Evolutionary conservation across 2,329 filamentous ascomycete species (phyloP), one percentile per base, ranked within the genome.

Genomic region (Neurospora sp.): DNA sequence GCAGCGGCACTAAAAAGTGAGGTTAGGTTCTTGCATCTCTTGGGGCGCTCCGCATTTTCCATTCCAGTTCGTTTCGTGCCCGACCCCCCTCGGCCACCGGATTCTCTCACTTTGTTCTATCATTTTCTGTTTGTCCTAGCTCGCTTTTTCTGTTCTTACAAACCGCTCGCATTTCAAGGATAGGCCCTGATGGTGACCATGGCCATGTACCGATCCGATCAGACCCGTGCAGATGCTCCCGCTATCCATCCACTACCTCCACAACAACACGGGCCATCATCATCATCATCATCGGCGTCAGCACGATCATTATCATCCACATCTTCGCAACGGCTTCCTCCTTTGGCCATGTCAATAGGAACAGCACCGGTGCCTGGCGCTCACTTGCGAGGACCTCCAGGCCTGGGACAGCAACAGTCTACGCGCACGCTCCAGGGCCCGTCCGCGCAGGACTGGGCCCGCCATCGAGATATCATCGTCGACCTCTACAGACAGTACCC

Each of bases 201-300:
- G 67, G 71, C 71, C 71, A 72, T 72, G 69, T 67, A 67, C 52
- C 67, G 46, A 66, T 43, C 71, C 68, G 73, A 52, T 52, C 43
- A 75, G 74, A 76, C 75, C 74, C 74, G 72, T 76, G 74, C 74
- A 76, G 74, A 70, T 72, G 69, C 71, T 70, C 69, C 74, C 71
- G 67, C 28, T n/a, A 69, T 70, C 69, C 66, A 43, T 36, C 37
- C 46, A 69, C 57, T 40, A 67, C 52, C 23, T 62, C 52, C 52
- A 62, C 52, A 33, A 52, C 43, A 52, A 33, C 19, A 46, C 40
- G 40, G 6, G 15, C 40, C 41, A 43, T 43, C 41, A 43, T 43
- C 46, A 57, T 43, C 46, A 57, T 17, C 46, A 57, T 62, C 23
- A n/a, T 62, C 46, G 19, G 46, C 23, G 23, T 28, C 46, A 28